phyloP scores from a whole-genome alignment of 73 alveolate species.

The Stentor coeruleus region DNA sequence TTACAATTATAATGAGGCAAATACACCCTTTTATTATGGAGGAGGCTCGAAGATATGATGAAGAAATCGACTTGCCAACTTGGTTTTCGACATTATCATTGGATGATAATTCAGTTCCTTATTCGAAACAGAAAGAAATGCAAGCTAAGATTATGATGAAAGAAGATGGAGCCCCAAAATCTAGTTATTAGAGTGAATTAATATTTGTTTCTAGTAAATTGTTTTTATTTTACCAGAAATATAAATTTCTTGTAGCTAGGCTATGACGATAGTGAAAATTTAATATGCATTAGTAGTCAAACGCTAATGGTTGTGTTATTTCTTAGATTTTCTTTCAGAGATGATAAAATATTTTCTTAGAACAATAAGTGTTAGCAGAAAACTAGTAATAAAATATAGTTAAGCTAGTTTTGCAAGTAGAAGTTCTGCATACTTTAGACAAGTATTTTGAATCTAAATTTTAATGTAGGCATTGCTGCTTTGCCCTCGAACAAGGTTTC shows the following conservation, averaged over 20 bases:
- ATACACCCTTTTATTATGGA: constrained; percentile 56
- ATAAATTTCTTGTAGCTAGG: neutral
- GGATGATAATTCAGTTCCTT: constrained; percentile 57
- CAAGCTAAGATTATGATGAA: constrained; percentile 57
- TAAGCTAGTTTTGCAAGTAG: too few species aligned
- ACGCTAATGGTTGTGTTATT: too few species aligned
- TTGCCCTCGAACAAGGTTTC: too few species aligned
- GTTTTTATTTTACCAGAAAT: constrained; percentile 28
- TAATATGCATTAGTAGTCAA: too few species aligned
- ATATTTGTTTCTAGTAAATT: neutral
- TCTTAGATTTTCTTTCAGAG: too few species aligned
- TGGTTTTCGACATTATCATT: constrained; percentile 63
- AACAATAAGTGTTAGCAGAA: too few species aligned
- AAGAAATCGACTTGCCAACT: constrained; percentile 65
- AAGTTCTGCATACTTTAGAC: too few species aligned
- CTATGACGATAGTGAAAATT: neutral
- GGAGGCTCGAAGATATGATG: constrained; percentile 62
- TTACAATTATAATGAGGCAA: constrained; percentile 71
- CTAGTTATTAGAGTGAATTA: neutral
- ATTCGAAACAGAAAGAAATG: constrained; percentile 58
- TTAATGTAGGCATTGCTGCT: too few species aligned
- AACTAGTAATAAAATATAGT: too few species aligned
- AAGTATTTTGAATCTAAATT: too few species aligned
- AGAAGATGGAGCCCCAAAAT: constrained; percentile 29
- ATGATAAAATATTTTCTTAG: too few species aligned